phyloP scores from a whole-genome alignment of 257 asterid genomes.

The Solanum bulbocastanum region DNA sequence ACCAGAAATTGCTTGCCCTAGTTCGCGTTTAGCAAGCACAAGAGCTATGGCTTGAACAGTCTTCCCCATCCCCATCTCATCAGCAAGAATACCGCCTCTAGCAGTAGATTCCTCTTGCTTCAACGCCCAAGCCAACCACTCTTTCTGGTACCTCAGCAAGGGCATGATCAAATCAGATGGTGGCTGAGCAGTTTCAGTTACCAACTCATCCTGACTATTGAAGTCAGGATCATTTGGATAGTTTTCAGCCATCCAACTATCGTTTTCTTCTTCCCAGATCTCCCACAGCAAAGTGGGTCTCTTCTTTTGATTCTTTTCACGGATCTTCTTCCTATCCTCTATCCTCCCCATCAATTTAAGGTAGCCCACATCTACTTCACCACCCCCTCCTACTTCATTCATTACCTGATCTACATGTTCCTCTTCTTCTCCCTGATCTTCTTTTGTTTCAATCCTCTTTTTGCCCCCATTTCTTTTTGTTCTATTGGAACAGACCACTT shows the following conservation, averaged over 20 bases:
- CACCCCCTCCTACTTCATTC: background rate
- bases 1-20: constrained; percentile 26
- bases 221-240: constrained; percentile 30
- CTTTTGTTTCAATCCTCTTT: background rate
- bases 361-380: background rate
- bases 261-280: constrained; percentile 57
- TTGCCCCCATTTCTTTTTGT: background rate
- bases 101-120: constrained; percentile 75
- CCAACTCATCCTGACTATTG: constrained; percentile 48
- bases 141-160: constrained; percentile 79
- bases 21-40: constrained; percentile 65
- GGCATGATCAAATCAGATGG: constrained; percentile 70
- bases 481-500: background rate
- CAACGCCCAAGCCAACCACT: constrained; percentile 93
- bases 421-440: background rate
- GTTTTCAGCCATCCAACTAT: constrained; percentile 60
- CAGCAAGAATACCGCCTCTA: constrained; percentile 93
- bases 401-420: background rate
- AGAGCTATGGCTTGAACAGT: constrained; percentile 94
- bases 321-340: constrained; percentile 26
- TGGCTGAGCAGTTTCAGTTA: constrained; percentile 51
- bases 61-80: constrained; percentile 99
- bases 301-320: constrained; percentile 30
- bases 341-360: background rate
- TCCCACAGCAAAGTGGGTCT: constrained; percentile 66